A percentile compares a stretch with the other conserved stretches of the same genome.
These are phyloP conservation scores for Coemansia sp. DNA, from an alignment of 192 early-diverging fungal species.

Conservation along the genomic window DNA sequence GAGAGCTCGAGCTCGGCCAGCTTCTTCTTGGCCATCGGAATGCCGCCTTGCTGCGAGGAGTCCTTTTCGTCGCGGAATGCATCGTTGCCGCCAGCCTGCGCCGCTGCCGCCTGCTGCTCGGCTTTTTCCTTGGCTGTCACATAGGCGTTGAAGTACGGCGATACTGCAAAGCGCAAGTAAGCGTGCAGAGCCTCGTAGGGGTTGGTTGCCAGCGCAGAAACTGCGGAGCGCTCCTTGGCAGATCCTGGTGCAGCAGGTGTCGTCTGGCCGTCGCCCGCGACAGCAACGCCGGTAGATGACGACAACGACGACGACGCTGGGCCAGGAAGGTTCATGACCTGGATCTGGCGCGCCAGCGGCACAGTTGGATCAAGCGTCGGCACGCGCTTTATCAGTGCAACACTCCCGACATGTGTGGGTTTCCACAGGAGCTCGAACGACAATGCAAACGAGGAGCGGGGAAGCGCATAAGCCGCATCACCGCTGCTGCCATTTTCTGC, in stretches of 20 bases:
- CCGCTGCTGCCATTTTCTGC: conserved; percentile 14
- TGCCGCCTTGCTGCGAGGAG: conserved; percentile 56
- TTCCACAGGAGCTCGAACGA: conserved; percentile 75
- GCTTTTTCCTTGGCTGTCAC: conserved; percentile 69
- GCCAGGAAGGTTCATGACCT: conserved; percentile 90
- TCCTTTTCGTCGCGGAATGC: conserved; percentile 66
- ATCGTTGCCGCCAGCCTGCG: not conserved
- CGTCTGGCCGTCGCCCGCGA: conserved; percentile 5
- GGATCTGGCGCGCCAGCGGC: conserved; percentile 77
- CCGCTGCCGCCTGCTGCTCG: conserved; percentile 32
- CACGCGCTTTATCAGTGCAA: conserved; percentile 77
- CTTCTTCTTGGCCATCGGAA: conserved; percentile 98
- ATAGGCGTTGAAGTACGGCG: conserved; percentile 96
- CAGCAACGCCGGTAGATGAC: not conserved
- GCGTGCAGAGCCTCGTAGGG: conserved; percentile 90
- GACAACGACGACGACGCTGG: conserved; percentile 32
- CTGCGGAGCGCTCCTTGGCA: conserved; percentile 13
- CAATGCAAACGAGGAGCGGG: conserved; percentile 56
- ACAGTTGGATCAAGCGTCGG: conserved; percentile 70
- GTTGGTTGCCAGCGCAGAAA: conserved; percentile 37
- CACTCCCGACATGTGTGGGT: conserved; percentile 69
- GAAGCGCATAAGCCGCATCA: conserved; percentile 8
- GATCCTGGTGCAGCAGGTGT: conserved; percentile 6
- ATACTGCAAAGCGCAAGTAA: conserved; percentile 89
- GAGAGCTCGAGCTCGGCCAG: conserved; percentile 97